Percentiles rank a stretch among this genome's conserved stretches.
Evolutionary conservation across 345 rosid genomes (phyloP).

Genomic region (Jatropha curcas): DNA sequence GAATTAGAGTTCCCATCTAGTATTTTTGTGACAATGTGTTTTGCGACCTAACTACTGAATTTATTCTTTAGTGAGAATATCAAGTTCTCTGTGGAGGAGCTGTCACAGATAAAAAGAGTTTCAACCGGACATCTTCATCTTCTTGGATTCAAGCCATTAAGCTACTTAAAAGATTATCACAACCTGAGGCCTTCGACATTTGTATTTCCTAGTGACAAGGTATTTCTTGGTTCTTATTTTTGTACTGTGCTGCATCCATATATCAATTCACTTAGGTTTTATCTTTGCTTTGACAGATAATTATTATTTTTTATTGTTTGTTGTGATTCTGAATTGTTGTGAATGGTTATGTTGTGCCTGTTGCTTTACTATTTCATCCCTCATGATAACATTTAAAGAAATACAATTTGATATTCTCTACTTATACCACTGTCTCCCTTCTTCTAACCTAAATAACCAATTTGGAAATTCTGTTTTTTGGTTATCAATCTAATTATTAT

Average conservation of each 20-base stretch:
- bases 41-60: constrained; percentile 15
- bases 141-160: constrained; percentile 92
- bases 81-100: constrained; percentile 61
- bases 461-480: neutral
- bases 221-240: constrained; percentile 26
- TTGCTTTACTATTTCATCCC: neutral
- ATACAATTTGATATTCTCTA: neutral
- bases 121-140: constrained; percentile 67
- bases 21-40: neutral
- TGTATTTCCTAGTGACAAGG: constrained; percentile 91
- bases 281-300: constrained; percentile 7
- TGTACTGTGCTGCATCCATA: constrained; percentile 2
- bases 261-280: constrained; percentile 9
- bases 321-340: neutral
- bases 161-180: constrained; percentile 88
- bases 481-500: too few species aligned
- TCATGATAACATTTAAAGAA: neutral
- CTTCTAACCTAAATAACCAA: neutral
- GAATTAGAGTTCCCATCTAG: neutral
- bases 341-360: neutral
- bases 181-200: constrained; percentile 93
- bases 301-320: neutral
- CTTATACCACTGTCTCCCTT: neutral
- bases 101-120: constrained; percentile 72
- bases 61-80: constrained; percentile 54